Conservation (phyloP, 2,329 filamentous ascomycete species). For the Exophiala viscosa region DNA sequence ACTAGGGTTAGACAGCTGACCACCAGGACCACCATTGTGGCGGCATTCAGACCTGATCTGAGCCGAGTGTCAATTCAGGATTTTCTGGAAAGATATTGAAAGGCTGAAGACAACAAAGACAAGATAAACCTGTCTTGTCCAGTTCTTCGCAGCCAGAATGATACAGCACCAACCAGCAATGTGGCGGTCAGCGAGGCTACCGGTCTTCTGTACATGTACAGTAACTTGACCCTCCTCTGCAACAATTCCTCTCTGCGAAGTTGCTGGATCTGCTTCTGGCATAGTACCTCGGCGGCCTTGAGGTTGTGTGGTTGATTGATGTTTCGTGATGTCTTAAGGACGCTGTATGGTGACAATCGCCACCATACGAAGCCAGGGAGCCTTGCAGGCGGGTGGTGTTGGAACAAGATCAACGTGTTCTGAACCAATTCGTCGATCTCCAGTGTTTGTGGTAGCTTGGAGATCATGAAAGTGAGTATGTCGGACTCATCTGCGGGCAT, state of each 20-base stretch:
- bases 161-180: constrained; percentile 63
- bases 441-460: constrained; percentile 77
- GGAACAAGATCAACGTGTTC: constrained; percentile 61
- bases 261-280: constrained; percentile 68
- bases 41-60: no score
- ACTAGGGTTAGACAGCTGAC: no score
- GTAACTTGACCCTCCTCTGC: constrained; percentile 47
- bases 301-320: constrained; percentile 55
- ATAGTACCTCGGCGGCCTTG: constrained; percentile 63
- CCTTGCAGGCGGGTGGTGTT: constrained; percentile 65
- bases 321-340: constrained; percentile 74
- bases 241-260: constrained; percentile 63
- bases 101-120: constrained; percentile 14
- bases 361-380: constrained; percentile 65
- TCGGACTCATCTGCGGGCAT: constrained; percentile 81
- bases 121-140: constrained; percentile 33
- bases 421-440: constrained; percentile 74
- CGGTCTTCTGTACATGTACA: constrained; percentile 65
- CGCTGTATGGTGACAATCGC: constrained; percentile 69
- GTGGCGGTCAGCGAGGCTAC: constrained; percentile 60
- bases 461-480: constrained; percentile 84
- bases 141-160: constrained; percentile 60
- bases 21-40: no score
- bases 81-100: constrained; percentile 1
- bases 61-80: no score